Evolutionary conservation across 495 filamentous ascomycete species (phyloP), one percentile per base, ranked within the genome.

Genomic region (Hypoxylon fragiforme): DNA sequence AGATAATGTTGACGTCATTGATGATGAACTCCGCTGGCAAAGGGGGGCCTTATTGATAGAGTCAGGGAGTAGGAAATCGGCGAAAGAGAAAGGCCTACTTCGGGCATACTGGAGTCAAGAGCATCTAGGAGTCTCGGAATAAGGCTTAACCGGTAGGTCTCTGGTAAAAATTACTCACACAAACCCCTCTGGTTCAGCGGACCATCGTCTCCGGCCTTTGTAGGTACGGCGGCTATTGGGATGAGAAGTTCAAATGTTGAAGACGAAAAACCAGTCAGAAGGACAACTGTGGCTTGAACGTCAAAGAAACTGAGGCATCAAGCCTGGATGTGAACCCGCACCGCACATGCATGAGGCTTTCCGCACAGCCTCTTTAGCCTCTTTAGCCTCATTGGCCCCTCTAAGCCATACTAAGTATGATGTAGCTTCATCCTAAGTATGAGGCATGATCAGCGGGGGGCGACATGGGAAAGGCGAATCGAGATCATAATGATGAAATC

Each of bases 401-500:
- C n/a, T n/a, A n/a, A n/a, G n/a, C n/a, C n/a, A n/a, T n/a, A n/a
- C n/a, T n/a, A n/a, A n/a, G n/a, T n/a, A 42, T 50, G 47, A 50
- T 42, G 47, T 50, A 50, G 47, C 7, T 30, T 46, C 15, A 55
- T 20, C 14, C 44, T 20, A 44, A 46, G 14, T 13, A 54, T 46
- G 57, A 54, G 50, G 44, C 26, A 40, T 36, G 49, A 59, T 53
- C 19, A 16, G 43, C 26, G 19, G 42, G 32, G 54, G 32, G 6
- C 22, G 8, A 26, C 21, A 37, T 22, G 22, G 44, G 28, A 5
- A 6, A 36, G 31, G 41, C 26, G 16, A 61, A 61, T 61, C 51
- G 57, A 61, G 57, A 61, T 61, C 46, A 46, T 42, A 16, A 51
- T 60, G 50, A 42, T 42, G 49, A 50, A 50, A 54, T 50, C 45